phyloP scores from a whole-genome alignment of 305 asterid species.

The Solanum hybrid region DNA sequence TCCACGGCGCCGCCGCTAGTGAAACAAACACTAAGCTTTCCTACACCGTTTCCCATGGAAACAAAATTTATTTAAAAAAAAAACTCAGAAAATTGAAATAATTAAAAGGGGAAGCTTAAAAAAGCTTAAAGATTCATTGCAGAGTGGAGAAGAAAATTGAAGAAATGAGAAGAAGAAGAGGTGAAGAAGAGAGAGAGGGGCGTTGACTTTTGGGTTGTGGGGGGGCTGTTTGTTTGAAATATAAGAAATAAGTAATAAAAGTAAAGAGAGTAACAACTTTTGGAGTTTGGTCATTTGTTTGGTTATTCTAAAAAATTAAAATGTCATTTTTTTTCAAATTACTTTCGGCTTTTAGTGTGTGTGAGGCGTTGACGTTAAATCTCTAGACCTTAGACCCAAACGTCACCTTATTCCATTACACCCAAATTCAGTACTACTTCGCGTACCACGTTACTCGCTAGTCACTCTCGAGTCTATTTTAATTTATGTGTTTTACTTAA shows the following conservation, averaged over 20 bases:
- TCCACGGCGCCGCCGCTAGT: constrained; percentile 44
- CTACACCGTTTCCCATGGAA: constrained; percentile 86
- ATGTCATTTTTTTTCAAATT: neutral
- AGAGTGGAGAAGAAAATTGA: constrained; percentile 5
- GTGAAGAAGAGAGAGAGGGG: constrained; percentile 15
- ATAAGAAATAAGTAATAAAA: constrained; percentile 31
- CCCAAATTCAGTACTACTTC: neutral
- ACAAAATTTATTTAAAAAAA: neutral
- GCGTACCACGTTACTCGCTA: neutral
- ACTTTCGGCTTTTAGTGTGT: constrained; percentile 5
- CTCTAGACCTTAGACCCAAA: neutral
- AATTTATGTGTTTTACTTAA: neutral
- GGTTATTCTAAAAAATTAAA: neutral
- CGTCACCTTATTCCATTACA: neutral
- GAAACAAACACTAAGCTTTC: constrained; percentile 78
- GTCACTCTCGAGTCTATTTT: neutral
- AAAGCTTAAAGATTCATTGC: neutral
- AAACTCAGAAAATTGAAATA: neutral
- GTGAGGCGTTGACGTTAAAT: constrained; percentile 17
- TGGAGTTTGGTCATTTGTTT: constrained; percentile 13
- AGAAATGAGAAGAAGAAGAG: constrained; percentile 10
- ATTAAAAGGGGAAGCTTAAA: neutral
- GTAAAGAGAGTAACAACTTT: constrained; percentile 10
- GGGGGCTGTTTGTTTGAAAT: constrained; percentile 20
- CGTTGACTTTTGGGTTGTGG: constrained; percentile 50